Conservation (phyloP, 1,139 yeast genomes). For the Sugiyamaella pinicola region DNA sequence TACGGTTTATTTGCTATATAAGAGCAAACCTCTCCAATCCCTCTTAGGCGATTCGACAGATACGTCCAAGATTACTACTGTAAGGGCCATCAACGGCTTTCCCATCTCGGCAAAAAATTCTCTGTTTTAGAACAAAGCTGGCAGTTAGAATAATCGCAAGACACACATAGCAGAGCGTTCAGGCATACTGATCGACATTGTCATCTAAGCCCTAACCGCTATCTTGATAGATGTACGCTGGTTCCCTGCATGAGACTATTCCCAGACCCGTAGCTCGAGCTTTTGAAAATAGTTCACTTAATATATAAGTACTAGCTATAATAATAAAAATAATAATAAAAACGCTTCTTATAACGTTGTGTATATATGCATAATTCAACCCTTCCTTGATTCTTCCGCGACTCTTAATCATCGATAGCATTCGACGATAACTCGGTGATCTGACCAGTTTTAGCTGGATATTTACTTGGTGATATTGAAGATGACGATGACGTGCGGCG, state of each 20-base stretch:
- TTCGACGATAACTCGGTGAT: constrained; percentile 19
- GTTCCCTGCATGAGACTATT: not conserved
- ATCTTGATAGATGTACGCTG: not conserved
- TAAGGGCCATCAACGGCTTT: not conserved
- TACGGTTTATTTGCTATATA: too few relatives aligned
- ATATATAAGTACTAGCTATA: not conserved
- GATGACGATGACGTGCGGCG: constrained; percentile 16
- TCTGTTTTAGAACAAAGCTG: too few relatives aligned
- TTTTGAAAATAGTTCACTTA: not conserved
- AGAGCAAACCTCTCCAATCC: too few relatives aligned
- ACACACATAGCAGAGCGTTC: too few relatives aligned
- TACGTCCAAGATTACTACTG: not conserved
- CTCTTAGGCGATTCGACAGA: not conserved
- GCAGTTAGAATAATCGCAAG: too few relatives aligned
- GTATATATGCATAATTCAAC: constrained; percentile 8
- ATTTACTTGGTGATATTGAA: constrained; percentile 10
- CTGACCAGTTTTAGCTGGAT: not conserved
- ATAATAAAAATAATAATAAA: constrained; percentile 8
- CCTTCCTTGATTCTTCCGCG: not conserved
- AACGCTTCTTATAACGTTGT: not conserved
- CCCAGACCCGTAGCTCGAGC: too few relatives aligned
- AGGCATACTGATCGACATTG: too few relatives aligned
- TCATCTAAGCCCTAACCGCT: constrained; percentile 3
- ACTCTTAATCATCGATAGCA: constrained; percentile 11
- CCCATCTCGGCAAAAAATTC: not conserved